Evolutionary conservation across 2,329 filamentous ascomycete genomes (phyloP), one percentile per base, ranked within the genome.

Genomic region (Arthrobotrys iridis): DNA sequence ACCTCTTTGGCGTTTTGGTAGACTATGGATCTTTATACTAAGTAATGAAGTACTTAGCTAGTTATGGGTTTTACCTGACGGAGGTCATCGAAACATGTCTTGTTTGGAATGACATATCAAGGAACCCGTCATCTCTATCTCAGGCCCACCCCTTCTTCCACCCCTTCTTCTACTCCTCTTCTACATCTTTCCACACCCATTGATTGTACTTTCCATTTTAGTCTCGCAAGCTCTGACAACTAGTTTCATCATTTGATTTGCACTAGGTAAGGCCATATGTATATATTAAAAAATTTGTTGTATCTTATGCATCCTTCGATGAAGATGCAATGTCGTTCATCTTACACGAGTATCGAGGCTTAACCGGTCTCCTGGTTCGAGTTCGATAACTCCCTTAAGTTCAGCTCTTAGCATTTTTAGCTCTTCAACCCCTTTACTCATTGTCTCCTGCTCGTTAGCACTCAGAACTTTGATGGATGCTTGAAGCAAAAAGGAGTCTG

Each of bases 311-410:
- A n/a, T n/a, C n/a, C n/a, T n/a, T n/a, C n/a, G n/a, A n/a, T n/a
- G n/a, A n/a, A n/a, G n/a, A n/a, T n/a, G n/a, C n/a, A n/a, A n/a
- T n/a, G n/a, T n/a, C n/a, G 10, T 40, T 79, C 52, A 79, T 37
- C 77, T 41, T 57, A 79, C 77, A 41, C 78, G 78, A 24, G 78
- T 79, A 70, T 79, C 78, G 18, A 79, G 65, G 40, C 78, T 78
- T 41, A 79, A 58, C 18, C 78, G 77, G 62, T 79, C 78, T 7
- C 71, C 78, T 40, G 77, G 75, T 35, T 79, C 78, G 22, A 79
- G 67, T 28, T 79, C 78, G 40, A 77, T 77, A 43, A 79, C 77
- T 8, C 78, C 78, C 64, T 77, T 77, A 24, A 79, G 58, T 24
- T 77, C 40, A 26, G 77, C 77, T 55, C 77, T 78, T 26, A 79